Percentiles rank a stretch among this genome's conserved stretches.
Evolutionary conservation across 371 early-diverging fungal genomes (phyloP).

Genomic region (Mortierella sp.): DNA sequence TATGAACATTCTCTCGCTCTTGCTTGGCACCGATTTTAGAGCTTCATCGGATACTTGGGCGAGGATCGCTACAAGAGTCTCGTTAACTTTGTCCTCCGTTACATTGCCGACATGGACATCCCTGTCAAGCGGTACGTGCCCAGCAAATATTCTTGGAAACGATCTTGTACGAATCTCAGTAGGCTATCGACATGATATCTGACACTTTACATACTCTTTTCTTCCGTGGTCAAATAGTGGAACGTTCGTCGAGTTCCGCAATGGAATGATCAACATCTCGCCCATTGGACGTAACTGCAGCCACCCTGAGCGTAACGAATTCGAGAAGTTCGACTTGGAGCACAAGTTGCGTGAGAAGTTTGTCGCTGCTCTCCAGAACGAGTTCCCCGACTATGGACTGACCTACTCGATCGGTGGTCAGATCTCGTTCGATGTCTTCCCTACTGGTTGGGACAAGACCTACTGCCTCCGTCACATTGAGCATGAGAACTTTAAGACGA

Average conservation of each 20-base stretch:
- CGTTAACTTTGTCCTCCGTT: constrained; percentile 93
- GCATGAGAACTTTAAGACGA: constrained; percentile 88
- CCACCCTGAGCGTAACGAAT: constrained; percentile 94
- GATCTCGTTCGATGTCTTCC: constrained; percentile 99
- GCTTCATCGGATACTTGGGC: constrained; percentile 95
- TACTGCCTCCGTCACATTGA: constrained; percentile 97
- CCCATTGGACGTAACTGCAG: constrained; percentile 99
- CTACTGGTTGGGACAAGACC: constrained; percentile 99
- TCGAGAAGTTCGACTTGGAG: constrained; percentile 93
- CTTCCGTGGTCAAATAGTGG: constrained; percentile 74
- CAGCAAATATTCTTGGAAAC: background rate
- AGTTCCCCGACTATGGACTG: constrained; percentile 92
- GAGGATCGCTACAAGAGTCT: constrained; percentile 97
- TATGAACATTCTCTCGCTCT: background rate
- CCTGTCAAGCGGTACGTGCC: constrained; percentile 91
- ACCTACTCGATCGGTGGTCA: constrained; percentile 99
- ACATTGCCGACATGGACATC: constrained; percentile 97
- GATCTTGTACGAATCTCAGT: background rate
- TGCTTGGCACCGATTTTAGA: constrained; percentile 64
- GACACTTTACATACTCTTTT: background rate
- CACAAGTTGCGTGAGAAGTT: constrained; percentile 90
- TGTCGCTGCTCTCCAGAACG: constrained; percentile 86
- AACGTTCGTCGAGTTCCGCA: constrained; percentile 99
- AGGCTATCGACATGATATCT: background rate
- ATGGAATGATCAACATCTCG: constrained; percentile 99